phyloP scores from a whole-genome alignment of 768 basidiomycete species.

The Sistotremastrum suecicum region DNA sequence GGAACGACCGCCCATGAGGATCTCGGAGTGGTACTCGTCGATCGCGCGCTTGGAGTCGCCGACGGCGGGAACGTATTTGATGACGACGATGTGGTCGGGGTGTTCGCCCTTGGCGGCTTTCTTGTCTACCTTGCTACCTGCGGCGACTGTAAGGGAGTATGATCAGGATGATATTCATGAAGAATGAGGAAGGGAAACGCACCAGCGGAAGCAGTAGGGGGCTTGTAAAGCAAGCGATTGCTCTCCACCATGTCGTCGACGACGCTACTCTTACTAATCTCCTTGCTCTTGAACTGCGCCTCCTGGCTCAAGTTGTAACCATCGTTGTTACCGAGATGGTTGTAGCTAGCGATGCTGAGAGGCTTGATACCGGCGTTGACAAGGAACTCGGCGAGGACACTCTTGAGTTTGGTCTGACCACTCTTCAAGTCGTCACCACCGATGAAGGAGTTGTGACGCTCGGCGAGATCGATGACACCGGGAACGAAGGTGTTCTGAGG shows the following conservation, averaged over 20 bases:
- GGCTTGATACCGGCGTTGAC: constrained; percentile 99
- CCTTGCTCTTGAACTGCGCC: constrained; percentile 94
- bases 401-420: constrained; percentile 96
- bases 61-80: constrained; percentile 93
- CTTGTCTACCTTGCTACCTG: constrained; percentile 21
- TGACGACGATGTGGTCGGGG: constrained; percentile 93
- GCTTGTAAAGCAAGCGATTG: constrained; percentile 82
- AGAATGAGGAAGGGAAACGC: neutral
- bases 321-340: constrained; percentile 98
- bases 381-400: constrained; percentile 93
- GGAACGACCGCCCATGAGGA: constrained; percentile 88
- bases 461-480: constrained; percentile 85
- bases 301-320: constrained; percentile 85
- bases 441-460: constrained; percentile 81
- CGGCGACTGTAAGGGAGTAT: neutral
- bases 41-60: constrained; percentile 98
- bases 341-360: constrained; percentile 92
- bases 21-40: constrained; percentile 98
- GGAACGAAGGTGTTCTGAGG: constrained; percentile 99
- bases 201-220: constrained; percentile 36
- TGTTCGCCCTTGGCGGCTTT: constrained; percentile 79
- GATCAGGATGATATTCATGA: no score
- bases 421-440: constrained; percentile 98
- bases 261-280: constrained; percentile 93
- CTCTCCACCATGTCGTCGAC: constrained; percentile 97